Conservation (phyloP, 75 land plant genomes). For the Picea glauca region DNA sequence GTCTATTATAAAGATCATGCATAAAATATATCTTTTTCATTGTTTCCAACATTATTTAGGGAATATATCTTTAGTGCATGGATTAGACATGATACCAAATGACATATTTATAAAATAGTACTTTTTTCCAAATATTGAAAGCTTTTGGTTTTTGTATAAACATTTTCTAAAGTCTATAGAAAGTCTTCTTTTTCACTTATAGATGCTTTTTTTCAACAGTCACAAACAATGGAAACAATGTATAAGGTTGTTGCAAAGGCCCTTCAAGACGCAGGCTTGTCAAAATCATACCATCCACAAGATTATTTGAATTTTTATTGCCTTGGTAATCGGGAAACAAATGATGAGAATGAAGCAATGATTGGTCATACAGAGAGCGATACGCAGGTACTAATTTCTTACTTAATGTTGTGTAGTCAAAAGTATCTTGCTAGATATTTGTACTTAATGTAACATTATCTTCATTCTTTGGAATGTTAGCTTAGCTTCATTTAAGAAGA, state of each 20-base stretch:
- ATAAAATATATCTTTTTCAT: not conserved
- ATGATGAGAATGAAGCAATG: slow-evolving; percentile 13
- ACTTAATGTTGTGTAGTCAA: not conserved
- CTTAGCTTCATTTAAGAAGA: not conserved
- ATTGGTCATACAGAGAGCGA: not conserved
- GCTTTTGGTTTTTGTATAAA: not conserved
- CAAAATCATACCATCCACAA: slow-evolving; percentile 39
- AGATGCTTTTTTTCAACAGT: slow-evolving; percentile 26
- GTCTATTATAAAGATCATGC: not conserved
- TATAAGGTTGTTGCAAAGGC: slow-evolving; percentile 59
- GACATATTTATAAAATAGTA: not conserved
- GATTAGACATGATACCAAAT: not conserved
- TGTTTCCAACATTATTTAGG: not conserved
- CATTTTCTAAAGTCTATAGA: not conserved
- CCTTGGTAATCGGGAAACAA: slow-evolving; percentile 69
- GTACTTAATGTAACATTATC: not conserved
- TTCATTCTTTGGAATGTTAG: not conserved
- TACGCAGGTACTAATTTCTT: not conserved
- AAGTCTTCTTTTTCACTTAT: not conserved
- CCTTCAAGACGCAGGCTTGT: slow-evolving; percentile 27
- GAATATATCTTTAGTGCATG: not conserved
- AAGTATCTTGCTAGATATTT: not conserved
- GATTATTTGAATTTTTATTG: slow-evolving; percentile 85
- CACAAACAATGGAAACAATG: slow-evolving; percentile 84
- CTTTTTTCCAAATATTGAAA: not conserved